Evolutionary conservation across 768 basidiomycete genomes (phyloP), one percentile per base, ranked within the genome.

Genomic region (Podaxis sp.): DNA sequence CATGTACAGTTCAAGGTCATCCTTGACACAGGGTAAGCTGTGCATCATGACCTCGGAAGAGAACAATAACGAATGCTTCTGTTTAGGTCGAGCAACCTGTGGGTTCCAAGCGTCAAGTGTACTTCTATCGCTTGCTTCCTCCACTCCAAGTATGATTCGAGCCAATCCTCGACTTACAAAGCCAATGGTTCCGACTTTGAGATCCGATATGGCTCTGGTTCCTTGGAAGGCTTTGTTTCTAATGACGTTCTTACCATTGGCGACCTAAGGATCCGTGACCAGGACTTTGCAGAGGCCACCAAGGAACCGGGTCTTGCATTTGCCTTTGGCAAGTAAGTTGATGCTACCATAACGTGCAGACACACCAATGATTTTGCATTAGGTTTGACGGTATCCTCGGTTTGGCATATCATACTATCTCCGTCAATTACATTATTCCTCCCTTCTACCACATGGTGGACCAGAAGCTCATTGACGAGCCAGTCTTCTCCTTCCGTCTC

Each of bases 221-320:
- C 95, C 1, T 94, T 99, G 88, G 89, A 97, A 73, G 97, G 97
- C 60, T 95, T 91, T 72, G 90, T 99, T 59, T 98, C 95, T 11
- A 87, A 86, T 63, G 97, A 99, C 69, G 72, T 71, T 3, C 76
- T 99, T 55, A 73, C 74, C 7, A 95, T 99, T 64, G 95, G 94
- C 41, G 97, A 97, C 73, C 73, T 99, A 51, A 74, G 74, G 28
- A 83, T 99, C 74, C 80, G 78, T 68, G 65, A 76, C 12, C 91
- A 93, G 73, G 89, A 95, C 71, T 99, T 99, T 69, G 96, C 95
- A 10, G 97, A 99, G 78, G 94, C 96, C 1, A 89, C 87, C 63
- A 93, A 94, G 75, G 96, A 99, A 73, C 97, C 97, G 22, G 97
- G 97, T 50, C 87, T 99, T 54, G 89, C 96, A 4, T 99, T 99